Evolutionary conservation across 2,329 filamentous ascomycete genomes (phyloP).

Genomic region (Nectriaceae sp.): DNA sequence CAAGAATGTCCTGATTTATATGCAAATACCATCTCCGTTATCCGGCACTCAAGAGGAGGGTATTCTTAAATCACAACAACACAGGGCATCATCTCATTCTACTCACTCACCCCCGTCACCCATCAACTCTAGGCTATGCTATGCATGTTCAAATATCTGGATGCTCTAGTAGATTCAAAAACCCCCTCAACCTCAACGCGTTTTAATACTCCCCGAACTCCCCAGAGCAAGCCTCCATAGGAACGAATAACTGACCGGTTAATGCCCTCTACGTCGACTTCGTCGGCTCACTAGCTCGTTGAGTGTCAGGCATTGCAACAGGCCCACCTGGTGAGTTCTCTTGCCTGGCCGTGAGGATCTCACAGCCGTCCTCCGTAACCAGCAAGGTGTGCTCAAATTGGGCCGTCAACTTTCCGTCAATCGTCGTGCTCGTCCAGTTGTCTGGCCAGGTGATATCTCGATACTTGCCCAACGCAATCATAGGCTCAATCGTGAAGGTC

Average conservation of each 20-base stretch:
- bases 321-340: constrained; percentile 76
- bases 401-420: constrained; percentile 85
- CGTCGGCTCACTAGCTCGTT: neutral
- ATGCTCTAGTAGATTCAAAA: neutral
- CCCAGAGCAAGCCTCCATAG: neutral
- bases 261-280: neutral
- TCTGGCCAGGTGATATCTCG: constrained; percentile 96
- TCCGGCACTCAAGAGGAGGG: too few relatives aligned
- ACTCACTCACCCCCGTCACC: neutral
- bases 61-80: neutral
- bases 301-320: constrained; percentile 54
- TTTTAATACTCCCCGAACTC: too few relatives aligned
- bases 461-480: constrained; percentile 92
- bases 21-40: too few relatives aligned
- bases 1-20: too few relatives aligned
- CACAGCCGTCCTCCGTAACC: constrained; percentile 80
- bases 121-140: neutral
- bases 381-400: constrained; percentile 91
- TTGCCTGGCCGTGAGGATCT: constrained; percentile 75
- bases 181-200: neutral
- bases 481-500: constrained; percentile 99
- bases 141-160: neutral
- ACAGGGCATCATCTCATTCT: constrained; percentile 1
- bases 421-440: constrained; percentile 95
- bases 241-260: too few relatives aligned